A percentile compares a stretch with the other conserved stretches of the same genome.
phyloP scores from a whole-genome alignment of 2,329 filamentous ascomycete genomes.

The Colletotrichum destructivum region DNA sequence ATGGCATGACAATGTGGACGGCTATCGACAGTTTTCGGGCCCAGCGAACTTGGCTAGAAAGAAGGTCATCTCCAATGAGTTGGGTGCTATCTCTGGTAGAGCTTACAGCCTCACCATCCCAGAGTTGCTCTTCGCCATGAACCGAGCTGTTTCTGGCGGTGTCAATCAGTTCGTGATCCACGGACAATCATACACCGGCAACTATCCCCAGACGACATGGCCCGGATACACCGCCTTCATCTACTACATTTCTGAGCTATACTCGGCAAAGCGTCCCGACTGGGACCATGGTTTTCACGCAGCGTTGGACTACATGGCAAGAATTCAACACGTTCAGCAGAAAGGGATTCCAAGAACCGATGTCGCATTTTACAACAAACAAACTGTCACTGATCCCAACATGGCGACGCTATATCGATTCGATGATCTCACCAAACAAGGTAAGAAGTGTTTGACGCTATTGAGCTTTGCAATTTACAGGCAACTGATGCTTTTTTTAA shows the following conservation, averaged over 20 bases:
- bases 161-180: slow-evolving; percentile 63
- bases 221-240: slow-evolving; percentile 61
- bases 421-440: slow-evolving; percentile 47
- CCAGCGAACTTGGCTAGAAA: slow-evolving; percentile 56
- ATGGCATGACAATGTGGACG: slow-evolving; percentile 55
- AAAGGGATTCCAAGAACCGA: slow-evolving; percentile 51
- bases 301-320: slow-evolving; percentile 50
- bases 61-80: slow-evolving; percentile 57
- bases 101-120: slow-evolving; percentile 42
- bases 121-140: slow-evolving; percentile 49
- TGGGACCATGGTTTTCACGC: slow-evolving; percentile 49
- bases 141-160: slow-evolving; percentile 56
- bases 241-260: slow-evolving; percentile 58
- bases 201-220: slow-evolving; percentile 64
- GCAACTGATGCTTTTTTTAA: not conserved
- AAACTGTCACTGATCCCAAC: slow-evolving; percentile 7
- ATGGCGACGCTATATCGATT: slow-evolving; percentile 44
- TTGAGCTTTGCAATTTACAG: not conserved
- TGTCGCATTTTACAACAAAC: slow-evolving; percentile 27
- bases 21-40: slow-evolving; percentile 57
- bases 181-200: slow-evolving; percentile 56
- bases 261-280: slow-evolving; percentile 55
- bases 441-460: slow-evolving; percentile 18
- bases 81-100: slow-evolving; percentile 47
- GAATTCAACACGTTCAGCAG: slow-evolving; percentile 56